Evolutionary conservation across 179 eudicot genomes (phyloP).

Genomic region (Drosera spatulata): DNA sequence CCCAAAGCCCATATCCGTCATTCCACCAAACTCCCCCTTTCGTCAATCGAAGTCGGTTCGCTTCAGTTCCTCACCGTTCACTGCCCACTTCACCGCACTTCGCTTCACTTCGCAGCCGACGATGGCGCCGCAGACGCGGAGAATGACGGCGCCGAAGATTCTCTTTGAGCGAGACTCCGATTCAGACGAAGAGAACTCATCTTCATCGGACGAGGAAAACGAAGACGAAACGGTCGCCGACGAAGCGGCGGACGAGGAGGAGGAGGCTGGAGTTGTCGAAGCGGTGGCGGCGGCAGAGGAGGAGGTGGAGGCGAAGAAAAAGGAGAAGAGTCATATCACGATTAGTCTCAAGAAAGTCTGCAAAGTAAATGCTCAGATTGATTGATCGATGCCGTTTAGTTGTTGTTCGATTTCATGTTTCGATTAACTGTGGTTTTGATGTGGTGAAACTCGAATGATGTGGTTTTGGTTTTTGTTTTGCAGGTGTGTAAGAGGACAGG

Average conservation of each 20-base stretch:
- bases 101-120: neutral
- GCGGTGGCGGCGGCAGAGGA: constrained; percentile 13
- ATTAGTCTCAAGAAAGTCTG: constrained; percentile 79
- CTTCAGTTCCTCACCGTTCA: too few species aligned
- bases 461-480: neutral
- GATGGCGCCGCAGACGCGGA: constrained; percentile 57
- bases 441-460: neutral
- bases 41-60: neutral
- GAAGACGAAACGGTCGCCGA: constrained; percentile 17
- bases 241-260: constrained; percentile 8
- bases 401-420: neutral
- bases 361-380: constrained; percentile 24
- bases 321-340: constrained; percentile 48
- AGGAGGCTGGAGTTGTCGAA: constrained; percentile 8
- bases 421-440: neutral
- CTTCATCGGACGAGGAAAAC: constrained; percentile 24
- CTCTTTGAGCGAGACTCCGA: constrained; percentile 57
- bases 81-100: too few species aligned
- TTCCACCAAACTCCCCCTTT: too few species aligned
- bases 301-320: constrained; percentile 15
- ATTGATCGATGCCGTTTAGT: neutral
- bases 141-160: constrained; percentile 37
- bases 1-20: too few species aligned
- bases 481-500: constrained; percentile 87
- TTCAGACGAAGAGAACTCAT: constrained; percentile 41